Conservation (phyloP, 2,329 filamentous ascomycete genomes). For the Fusarium secorum region DNA sequence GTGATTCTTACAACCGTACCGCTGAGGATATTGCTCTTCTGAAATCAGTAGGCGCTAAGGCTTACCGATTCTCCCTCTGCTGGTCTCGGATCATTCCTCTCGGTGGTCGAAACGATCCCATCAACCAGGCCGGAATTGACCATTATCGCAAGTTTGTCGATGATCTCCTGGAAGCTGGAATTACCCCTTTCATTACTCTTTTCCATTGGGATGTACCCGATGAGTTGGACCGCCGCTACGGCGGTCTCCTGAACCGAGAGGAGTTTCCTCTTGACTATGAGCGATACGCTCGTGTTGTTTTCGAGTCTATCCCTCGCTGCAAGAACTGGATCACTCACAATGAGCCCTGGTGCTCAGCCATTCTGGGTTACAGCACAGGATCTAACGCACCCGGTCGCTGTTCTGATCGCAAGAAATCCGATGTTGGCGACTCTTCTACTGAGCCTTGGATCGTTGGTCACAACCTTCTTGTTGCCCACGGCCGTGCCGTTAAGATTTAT, state of each 20-base stretch:
- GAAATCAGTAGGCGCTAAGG: constrained; percentile 74
- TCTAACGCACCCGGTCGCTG: constrained; percentile 84
- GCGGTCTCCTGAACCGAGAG: constrained; percentile 78
- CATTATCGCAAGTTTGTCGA: constrained; percentile 83
- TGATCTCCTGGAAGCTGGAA: constrained; percentile 77
- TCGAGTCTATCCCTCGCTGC: constrained; percentile 76
- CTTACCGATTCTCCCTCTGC: constrained; percentile 85
- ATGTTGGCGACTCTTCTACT: constrained; percentile 74
- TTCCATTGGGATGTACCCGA: constrained; percentile 91
- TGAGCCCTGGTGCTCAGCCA: constrained; percentile 85
- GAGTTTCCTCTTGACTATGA: constrained; percentile 86
- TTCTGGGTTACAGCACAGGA: constrained; percentile 81
- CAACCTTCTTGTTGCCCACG: constrained; percentile 81
- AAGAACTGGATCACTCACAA: constrained; percentile 93
- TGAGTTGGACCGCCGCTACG: constrained; percentile 79
- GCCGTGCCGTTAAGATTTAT: constrained; percentile 80
- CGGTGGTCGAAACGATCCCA: constrained; percentile 81
- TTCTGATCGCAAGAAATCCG: constrained; percentile 75
- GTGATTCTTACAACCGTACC: constrained; percentile 86
- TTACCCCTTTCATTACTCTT: constrained; percentile 82
- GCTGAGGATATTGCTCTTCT: constrained; percentile 79
- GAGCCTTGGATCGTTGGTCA: constrained; percentile 88
- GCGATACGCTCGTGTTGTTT: constrained; percentile 78
- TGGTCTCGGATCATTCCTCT: constrained; percentile 87
- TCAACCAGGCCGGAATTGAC: constrained; percentile 80